phyloP scores from a whole-genome alignment of 345 rosid species.

The Sapria himalayana region DNA sequence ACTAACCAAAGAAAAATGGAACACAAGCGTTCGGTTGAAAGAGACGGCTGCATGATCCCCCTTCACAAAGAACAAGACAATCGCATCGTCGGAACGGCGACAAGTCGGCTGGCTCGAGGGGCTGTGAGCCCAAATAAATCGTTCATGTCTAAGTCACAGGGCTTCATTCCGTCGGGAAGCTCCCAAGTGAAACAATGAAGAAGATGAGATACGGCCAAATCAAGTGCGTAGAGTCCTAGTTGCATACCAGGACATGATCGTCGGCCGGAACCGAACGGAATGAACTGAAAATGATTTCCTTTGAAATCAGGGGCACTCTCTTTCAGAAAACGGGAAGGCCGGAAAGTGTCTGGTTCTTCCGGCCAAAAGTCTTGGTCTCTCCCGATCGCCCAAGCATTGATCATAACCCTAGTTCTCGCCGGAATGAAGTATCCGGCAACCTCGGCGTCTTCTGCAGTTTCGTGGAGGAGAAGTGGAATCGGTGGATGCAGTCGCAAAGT shows the following conservation, averaged over 20 bases:
- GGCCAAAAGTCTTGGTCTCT: constrained; percentile 60
- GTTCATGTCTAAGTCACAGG: constrained; percentile 59
- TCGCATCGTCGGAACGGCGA: constrained; percentile 40
- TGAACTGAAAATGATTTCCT: constrained; percentile 60
- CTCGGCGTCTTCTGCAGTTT: constrained; percentile 41
- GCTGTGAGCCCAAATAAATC: constrained; percentile 81
- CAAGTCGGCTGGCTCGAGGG: constrained; percentile 44
- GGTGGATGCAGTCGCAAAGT: constrained; percentile 85
- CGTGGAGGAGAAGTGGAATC: constrained; percentile 84
- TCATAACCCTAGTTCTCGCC: constrained; percentile 41
- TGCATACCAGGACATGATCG: constrained; percentile 93
- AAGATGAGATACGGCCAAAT: constrained; percentile 46
- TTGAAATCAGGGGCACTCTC: constrained; percentile 50
- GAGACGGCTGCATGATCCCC: neutral
- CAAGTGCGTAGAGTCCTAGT: constrained; percentile 63
- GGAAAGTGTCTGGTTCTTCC: constrained; percentile 46
- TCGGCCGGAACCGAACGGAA: constrained; percentile 84
- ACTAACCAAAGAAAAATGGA: no score
- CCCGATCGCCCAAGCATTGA: constrained; percentile 63
- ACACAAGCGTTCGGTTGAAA: no score
- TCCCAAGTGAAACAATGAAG: constrained; percentile 70
- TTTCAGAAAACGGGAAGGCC: constrained; percentile 52
- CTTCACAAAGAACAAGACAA: constrained; percentile 23
- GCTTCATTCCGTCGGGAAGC: constrained; percentile 76
- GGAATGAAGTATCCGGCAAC: constrained; percentile 52